These are phyloP conservation scores for Hericium coralloides DNA, from an alignment of 768 basidiomycete genomes.

Conservation along the genomic window DNA sequence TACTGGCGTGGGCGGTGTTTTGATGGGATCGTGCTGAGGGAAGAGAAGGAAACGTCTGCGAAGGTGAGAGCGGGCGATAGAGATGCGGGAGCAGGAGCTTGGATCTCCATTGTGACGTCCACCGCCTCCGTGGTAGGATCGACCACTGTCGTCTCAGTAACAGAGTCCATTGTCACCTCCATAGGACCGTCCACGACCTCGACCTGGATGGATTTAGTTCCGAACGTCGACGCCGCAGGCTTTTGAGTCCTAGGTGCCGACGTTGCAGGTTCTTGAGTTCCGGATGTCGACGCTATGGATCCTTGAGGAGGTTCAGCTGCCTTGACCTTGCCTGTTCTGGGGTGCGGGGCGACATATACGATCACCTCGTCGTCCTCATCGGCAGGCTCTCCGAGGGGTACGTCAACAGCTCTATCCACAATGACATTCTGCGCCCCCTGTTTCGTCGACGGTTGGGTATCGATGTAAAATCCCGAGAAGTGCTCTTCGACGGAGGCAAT, in stretches of 20 bases:
- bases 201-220: neutral
- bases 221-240: neutral
- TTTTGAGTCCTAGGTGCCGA: neutral
- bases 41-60: constrained; percentile 27
- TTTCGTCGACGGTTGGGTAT: constrained; percentile 16
- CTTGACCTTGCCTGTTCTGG: constrained; percentile 26
- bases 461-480: constrained; percentile 22
- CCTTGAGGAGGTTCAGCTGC: neutral
- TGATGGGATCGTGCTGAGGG: constrained; percentile 21
- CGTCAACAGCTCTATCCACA: constrained; percentile 7
- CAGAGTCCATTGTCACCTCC: no score
- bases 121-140: no score
- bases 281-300: neutral
- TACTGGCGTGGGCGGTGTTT: constrained; percentile 22
- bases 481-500: neutral
- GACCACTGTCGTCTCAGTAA: no score
- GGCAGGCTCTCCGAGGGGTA: neutral
- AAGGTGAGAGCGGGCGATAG: constrained; percentile 16
- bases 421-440: neutral
- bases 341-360: constrained; percentile 72
- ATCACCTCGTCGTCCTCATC: constrained; percentile 54
- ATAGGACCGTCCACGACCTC: no score
- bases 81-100: neutral
- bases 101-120: neutral
- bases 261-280: neutral